These are phyloP conservation scores for Abrus pulchellus DNA, from an alignment of 306 rosid species.

Conservation along the genomic window DNA sequence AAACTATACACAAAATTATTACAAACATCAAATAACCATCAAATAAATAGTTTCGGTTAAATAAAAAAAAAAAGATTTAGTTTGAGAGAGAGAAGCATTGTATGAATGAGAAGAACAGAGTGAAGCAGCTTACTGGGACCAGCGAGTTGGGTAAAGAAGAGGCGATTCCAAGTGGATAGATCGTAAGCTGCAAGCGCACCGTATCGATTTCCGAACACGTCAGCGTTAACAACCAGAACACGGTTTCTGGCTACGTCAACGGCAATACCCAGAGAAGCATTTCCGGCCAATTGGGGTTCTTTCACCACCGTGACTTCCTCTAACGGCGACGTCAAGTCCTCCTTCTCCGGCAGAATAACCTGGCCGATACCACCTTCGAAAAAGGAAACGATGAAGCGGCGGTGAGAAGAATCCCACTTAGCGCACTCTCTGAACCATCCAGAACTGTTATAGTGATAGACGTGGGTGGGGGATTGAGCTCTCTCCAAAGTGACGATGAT, in stretches of 20 bases:
- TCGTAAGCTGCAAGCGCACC: constrained; percentile 79
- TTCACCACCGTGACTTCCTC: constrained; percentile 63
- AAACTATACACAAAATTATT: neutral
- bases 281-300: constrained; percentile 67
- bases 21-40: neutral
- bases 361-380: constrained; percentile 76
- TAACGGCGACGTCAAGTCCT: constrained; percentile 36
- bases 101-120: too few species aligned
- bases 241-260: constrained; percentile 73
- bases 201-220: constrained; percentile 61
- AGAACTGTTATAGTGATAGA: constrained; percentile 72
- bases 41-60: too few species aligned
- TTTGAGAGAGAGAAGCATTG: neutral
- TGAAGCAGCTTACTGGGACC: constrained; percentile 63
- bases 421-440: constrained; percentile 79
- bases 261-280: constrained; percentile 71
- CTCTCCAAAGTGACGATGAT: constrained; percentile 75
- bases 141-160: constrained; percentile 74
- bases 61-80: neutral
- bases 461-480: constrained; percentile 65
- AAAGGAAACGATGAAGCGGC: constrained; percentile 72
- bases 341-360: constrained; percentile 52
- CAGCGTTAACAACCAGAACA: constrained; percentile 69
- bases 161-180: constrained; percentile 72
- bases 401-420: constrained; percentile 77